A percentile compares a stretch with the other conserved stretches of the same genome.
Conservation (phyloP, 345 rosid genomes). For the Reutealis trisperma region DNA sequence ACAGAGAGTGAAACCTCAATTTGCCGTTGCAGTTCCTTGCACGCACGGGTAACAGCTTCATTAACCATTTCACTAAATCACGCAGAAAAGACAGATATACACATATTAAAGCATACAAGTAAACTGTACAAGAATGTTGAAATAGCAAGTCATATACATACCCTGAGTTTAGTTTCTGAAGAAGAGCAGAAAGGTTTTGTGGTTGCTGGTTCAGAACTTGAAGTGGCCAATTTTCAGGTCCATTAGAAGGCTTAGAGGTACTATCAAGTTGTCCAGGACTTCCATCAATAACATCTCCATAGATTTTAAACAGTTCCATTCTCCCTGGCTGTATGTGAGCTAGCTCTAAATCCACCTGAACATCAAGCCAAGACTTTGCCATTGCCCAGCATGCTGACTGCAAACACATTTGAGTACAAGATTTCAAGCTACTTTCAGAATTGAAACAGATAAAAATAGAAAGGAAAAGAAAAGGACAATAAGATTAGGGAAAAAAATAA, state of each 20-base stretch:
- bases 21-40: conserved; percentile 97
- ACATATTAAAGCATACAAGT: neutral
- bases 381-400: conserved; percentile 99
- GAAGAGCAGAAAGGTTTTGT: conserved; percentile 77
- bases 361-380: conserved; percentile 98
- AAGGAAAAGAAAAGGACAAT: neutral
- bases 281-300: conserved; percentile 53
- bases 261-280: conserved; percentile 57
- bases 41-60: conserved; percentile 81
- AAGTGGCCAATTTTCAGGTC: conserved; percentile 89
- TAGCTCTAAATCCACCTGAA: conserved; percentile 88
- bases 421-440: neutral
- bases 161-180: conserved; percentile 98
- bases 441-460: neutral
- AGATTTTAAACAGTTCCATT: conserved; percentile 60
- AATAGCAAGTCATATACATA: conserved; percentile 23
- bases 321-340: conserved; percentile 68
- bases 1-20: conserved; percentile 60
- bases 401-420: conserved; percentile 12
- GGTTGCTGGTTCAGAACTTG: conserved; percentile 95
- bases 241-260: conserved; percentile 47
- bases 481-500: conserved; percentile 1
- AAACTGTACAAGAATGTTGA: neutral
- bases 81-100: neutral
- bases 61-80: conserved; percentile 77